Evolutionary conservation across 306 rosid genomes (phyloP).

Genomic region (Psophocarpus tetragonolobus): DNA sequence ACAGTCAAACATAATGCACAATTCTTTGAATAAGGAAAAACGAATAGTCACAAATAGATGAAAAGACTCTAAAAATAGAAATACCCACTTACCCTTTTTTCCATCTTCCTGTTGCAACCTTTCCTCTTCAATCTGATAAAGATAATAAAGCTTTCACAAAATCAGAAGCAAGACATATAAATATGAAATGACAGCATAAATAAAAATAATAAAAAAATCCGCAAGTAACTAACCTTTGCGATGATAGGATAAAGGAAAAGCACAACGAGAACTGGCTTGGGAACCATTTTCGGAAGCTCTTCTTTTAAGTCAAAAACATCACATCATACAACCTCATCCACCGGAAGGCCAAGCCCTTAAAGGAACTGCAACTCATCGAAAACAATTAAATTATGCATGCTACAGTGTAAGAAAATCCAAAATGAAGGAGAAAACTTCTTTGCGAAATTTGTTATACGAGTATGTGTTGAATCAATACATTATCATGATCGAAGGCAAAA

Average conservation of each 20-base stretch:
- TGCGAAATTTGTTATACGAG: background rate
- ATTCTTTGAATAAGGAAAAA: background rate
- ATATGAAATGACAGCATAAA: background rate
- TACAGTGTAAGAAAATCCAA: background rate
- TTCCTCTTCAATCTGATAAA: conserved; percentile 84
- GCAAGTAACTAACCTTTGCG: conserved; percentile 50
- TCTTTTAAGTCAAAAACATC: conserved; percentile 92
- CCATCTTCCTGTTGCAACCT: conserved; percentile 64
- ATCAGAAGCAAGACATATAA: conserved; percentile 20
- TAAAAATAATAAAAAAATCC: background rate
- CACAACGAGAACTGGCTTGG: conserved; percentile 92
- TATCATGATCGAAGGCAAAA: background rate
- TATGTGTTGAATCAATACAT: background rate
- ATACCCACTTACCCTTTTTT: conserved; percentile 52
- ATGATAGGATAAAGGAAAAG: conserved; percentile 91
- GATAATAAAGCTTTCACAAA: conserved; percentile 11
- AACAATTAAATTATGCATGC: conserved; percentile 16
- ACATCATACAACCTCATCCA: conserved; percentile 71
- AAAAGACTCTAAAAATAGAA: conserved; percentile 3
- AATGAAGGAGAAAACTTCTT: background rate
- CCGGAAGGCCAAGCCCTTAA: conserved; percentile 82
- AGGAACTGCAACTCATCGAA: conserved; percentile 63
- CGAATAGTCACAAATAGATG: background rate
- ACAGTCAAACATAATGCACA: background rate
- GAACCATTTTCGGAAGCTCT: conserved; percentile 92